Conservation (phyloP, 2,329 filamentous ascomycete genomes). For the Fusarium graminum region DNA sequence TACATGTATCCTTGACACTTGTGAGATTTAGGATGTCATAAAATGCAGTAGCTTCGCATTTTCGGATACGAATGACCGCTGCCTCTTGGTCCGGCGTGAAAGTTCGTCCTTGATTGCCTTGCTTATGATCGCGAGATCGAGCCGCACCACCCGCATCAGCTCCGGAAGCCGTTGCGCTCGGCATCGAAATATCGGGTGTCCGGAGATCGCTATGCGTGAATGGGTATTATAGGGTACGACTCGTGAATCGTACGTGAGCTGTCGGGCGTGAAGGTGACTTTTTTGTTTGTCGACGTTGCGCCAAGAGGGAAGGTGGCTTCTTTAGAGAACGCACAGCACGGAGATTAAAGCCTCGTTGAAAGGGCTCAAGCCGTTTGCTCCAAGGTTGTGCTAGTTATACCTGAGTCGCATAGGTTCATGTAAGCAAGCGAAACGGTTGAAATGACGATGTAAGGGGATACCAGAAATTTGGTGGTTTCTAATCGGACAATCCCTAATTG, state of each 20-base stretch:
- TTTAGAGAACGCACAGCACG: constrained; percentile 17
- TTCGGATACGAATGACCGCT: constrained; percentile 88
- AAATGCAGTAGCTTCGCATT: constrained; percentile 87
- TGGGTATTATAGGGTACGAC: constrained; percentile 5
- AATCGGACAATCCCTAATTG: constrained; percentile 39
- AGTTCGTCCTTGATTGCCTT: constrained; percentile 80
- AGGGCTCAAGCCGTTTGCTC: constrained; percentile 5
- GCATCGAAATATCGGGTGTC: constrained; percentile 47
- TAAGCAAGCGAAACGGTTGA: constrained; percentile 14
- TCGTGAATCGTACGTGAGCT: constrained; percentile 16
- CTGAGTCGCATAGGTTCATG: constrained; percentile 28
- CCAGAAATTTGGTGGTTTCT: constrained; percentile 43
- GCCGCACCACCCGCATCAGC: constrained; percentile 63
- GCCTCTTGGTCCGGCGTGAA: constrained; percentile 93
- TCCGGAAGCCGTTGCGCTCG: constrained; percentile 67
- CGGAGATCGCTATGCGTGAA: constrained; percentile 13
- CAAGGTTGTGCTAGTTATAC: constrained; percentile 1
- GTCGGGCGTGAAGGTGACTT: background rate
- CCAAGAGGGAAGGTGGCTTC: constrained; percentile 44
- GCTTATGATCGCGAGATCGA: constrained; percentile 75
- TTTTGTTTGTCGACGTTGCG: constrained; percentile 25
- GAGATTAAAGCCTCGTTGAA: constrained; percentile 3
- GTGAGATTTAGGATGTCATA: constrained; percentile 93
- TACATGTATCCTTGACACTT: constrained; percentile 71
- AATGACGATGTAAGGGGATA: constrained; percentile 37